phyloP scores from a whole-genome alignment of 176 grass and related monocot genomes.

The Musa troglodytarum region DNA sequence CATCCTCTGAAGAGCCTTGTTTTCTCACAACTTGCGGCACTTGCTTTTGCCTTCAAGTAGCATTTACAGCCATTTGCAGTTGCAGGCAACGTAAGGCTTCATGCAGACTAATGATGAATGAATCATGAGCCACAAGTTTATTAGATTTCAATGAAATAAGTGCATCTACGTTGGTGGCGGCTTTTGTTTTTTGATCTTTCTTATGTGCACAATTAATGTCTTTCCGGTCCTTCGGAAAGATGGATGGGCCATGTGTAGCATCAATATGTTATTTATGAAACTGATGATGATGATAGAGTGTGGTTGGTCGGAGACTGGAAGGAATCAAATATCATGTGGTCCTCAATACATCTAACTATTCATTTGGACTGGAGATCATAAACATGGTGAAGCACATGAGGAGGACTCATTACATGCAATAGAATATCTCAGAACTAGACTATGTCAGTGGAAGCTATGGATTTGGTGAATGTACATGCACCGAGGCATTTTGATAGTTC shows the following conservation, averaged over 20 bases:
- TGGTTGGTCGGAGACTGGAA: neutral
- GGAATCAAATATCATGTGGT: constrained; percentile 12
- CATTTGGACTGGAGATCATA: neutral
- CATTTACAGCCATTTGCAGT: too few relatives aligned
- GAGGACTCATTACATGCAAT: neutral
- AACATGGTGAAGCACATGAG: constrained; percentile 3
- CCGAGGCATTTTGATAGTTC: neutral
- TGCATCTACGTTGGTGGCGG: too few relatives aligned
- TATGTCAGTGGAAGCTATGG: neutral
- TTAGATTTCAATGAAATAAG: too few relatives aligned
- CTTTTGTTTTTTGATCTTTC: too few relatives aligned
- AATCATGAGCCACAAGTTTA: too few relatives aligned
- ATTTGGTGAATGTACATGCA: neutral
- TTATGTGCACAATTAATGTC: neutral
- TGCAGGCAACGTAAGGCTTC: too few relatives aligned
- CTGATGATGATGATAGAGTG: neutral
- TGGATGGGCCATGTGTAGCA: neutral
- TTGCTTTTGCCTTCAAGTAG: too few relatives aligned
- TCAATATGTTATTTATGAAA: neutral
- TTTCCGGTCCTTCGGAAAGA: neutral
- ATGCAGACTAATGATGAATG: too few relatives aligned
- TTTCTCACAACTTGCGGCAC: too few relatives aligned
- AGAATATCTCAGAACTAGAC: neutral
- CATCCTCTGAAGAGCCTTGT: too few relatives aligned
- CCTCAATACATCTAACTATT: neutral